These are phyloP conservation scores for Pelargonium citronellum DNA, from an alignment of 441 rosid genomes.

Conservation along the genomic window DNA sequence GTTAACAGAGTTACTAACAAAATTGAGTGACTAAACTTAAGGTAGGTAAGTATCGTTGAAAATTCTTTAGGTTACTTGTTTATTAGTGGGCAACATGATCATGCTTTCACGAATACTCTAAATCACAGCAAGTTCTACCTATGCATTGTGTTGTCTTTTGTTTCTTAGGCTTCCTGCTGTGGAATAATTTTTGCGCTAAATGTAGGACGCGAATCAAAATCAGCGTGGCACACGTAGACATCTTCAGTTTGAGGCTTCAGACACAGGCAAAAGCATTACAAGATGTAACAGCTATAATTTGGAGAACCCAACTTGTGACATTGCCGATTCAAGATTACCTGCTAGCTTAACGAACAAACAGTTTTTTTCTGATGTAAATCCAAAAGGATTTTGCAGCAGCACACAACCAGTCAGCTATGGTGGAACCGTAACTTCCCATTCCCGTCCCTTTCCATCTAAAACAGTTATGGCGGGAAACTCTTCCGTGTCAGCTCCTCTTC, in stretches of 20 bases:
- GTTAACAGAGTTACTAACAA: too few species aligned
- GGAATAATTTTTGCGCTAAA: conserved; percentile 6
- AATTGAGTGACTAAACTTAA: too few species aligned
- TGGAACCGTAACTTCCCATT: conserved; percentile 5
- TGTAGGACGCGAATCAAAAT: conserved; percentile 22
- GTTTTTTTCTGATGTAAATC: conserved; percentile 15
- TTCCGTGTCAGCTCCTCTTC: conserved; percentile 6
- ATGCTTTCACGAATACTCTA: background rate
- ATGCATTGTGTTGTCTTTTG: background rate
- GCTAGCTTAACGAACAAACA: conserved; percentile 1
- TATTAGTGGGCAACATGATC: background rate
- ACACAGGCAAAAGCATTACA: background rate
- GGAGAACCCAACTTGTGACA: conserved; percentile 13
- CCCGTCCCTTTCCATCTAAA: conserved; percentile 16
- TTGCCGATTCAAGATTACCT: conserved; percentile 14
- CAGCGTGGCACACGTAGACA: conserved; percentile 31
- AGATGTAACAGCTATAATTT: conserved; percentile 9
- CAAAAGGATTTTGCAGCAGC: conserved; percentile 10
- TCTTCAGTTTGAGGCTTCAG: conserved; percentile 30
- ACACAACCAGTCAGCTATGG: conserved; percentile 12
- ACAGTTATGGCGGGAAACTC: conserved; percentile 3
- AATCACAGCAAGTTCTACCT: too few species aligned
- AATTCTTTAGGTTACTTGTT: too few species aligned
- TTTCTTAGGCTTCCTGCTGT: background rate
- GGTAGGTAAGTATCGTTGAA: too few species aligned